Evolutionary conservation across 148 eudicot genomes (phyloP), one percentile per base, ranked within the genome.

Genomic region (Silene latifolia): DNA sequence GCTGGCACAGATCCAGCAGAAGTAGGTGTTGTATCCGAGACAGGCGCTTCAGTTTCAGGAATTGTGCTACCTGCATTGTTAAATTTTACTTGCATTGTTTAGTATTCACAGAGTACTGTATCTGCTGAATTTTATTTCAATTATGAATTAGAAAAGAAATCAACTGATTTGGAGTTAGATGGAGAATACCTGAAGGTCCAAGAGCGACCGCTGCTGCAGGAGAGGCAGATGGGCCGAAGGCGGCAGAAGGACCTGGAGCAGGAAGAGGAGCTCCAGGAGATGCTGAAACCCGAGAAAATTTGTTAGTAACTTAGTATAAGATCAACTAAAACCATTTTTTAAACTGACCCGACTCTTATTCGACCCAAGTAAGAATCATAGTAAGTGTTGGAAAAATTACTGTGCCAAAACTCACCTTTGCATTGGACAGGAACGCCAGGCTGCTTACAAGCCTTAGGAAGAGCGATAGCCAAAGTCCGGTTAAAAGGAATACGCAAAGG

Each of bases 361-460:
- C 35, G 35, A 32, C 35, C 35, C 35, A 32, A 32, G 35, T 32
- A 27, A 27, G 29, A 27, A 27, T 27, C 29, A 27, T 27, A 27
- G 1, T 2, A 27, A 27, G 29, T 27, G 29, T 27, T 27, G 29
- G 29, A 27, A 27, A 27, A 27, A 27, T n/a, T 27, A 2, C 2
- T 27, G 2, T 27, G 29, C 29, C 29, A 27, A 27, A 27, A 27
- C 29, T 27, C 29, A 48, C 98, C 92, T 89, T 89, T 88, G 88
- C 99, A 96, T 32, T 85, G 85, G 20, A 96, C 78, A 24, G 97
- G 94, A 20, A 92, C 90, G 17, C 93, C 84, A 54, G 90, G 77
- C 88, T 89, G 90, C 71, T 93, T 90, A 73, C 99, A 96, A 32
- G 93, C 88, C 13, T 83, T 85, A 0, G 99, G 99, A 5, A 96